phyloP scores from a whole-genome alignment of 2,329 filamentous ascomycete species.

The Magnaporthiopsis rhizophila region DNA sequence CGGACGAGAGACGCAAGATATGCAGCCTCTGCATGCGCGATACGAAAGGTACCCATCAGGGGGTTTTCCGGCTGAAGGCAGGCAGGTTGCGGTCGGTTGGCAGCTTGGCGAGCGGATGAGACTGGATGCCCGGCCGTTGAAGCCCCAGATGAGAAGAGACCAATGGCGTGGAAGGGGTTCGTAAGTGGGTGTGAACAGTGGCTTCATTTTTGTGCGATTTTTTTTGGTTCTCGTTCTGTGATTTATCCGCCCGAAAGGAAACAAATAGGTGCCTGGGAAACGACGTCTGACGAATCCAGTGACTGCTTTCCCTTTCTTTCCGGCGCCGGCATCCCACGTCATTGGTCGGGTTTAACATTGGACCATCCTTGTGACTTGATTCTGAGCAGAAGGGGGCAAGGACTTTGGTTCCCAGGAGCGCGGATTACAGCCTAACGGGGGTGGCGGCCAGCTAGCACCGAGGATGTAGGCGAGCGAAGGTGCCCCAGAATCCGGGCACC shows the following conservation, averaged over 20 bases:
- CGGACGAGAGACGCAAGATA: not conserved
- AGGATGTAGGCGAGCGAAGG: too few relatives aligned
- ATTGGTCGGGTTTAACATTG: too few relatives aligned
- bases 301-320: too few relatives aligned
- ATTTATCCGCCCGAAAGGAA: not conserved
- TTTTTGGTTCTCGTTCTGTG: not conserved
- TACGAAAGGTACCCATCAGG: not conserved
- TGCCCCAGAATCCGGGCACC: too few relatives aligned
- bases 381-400: too few relatives aligned
- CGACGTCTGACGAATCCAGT: too few relatives aligned
- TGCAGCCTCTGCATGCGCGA: not conserved
- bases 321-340: too few relatives aligned
- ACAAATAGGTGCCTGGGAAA: too few relatives aligned
- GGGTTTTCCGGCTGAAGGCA: not conserved
- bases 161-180: not conserved
- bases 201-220: not conserved
- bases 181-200: not conserved
- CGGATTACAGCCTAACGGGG: too few relatives aligned
- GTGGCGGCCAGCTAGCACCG: too few relatives aligned
- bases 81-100: not conserved
- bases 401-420: too few relatives aligned
- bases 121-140: not conserved
- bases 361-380: too few relatives aligned
- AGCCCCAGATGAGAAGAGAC: not conserved
- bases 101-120: not conserved